Evolutionary conservation across 2,329 filamentous ascomycete genomes (phyloP).

Genomic region (Xylariaceae sp.): DNA sequence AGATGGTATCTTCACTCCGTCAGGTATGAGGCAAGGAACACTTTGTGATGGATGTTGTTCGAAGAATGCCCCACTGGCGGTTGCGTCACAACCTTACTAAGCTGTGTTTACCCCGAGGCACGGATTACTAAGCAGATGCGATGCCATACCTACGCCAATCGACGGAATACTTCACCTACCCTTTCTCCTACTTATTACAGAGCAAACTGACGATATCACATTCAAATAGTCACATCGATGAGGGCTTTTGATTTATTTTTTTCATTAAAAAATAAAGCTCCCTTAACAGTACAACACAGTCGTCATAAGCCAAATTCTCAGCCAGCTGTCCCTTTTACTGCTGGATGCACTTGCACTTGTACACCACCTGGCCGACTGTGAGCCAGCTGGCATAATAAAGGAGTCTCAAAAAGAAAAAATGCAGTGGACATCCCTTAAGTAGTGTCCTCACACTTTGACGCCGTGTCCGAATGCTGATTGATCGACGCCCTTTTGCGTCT

Average conservation of each 20-base stretch:
- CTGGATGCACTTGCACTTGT: slow-evolving; percentile 12
- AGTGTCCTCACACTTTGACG: slow-evolving; percentile 19
- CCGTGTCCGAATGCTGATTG: slow-evolving; percentile 21
- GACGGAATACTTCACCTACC: neutral
- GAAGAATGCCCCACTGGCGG: neutral
- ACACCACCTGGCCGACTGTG: slow-evolving; percentile 5
- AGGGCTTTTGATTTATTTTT: slow-evolving; percentile 11
- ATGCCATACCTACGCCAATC: neutral
- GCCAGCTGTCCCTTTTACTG: slow-evolving; percentile 11
- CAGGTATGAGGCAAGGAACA: neutral
- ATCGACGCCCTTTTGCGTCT: slow-evolving; percentile 18
- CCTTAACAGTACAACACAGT: slow-evolving; percentile 12
- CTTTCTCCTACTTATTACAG: neutral
- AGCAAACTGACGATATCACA: neutral
- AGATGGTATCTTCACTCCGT: neutral
- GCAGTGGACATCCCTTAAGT: slow-evolving; percentile 7
- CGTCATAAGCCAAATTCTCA: slow-evolving; percentile 15
- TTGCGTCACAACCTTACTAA: slow-evolving; percentile 5
- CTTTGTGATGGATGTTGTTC: neutral
- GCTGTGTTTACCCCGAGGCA: neutral
- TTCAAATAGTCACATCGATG: neutral
- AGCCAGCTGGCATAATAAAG: slow-evolving; percentile 20
- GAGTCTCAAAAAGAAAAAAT: slow-evolving; percentile 11
- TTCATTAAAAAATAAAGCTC: slow-evolving; percentile 6
- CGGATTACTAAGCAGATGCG: neutral